Conservation (phyloP, 106 monocot species). For the Triglochin maritima region DNA sequence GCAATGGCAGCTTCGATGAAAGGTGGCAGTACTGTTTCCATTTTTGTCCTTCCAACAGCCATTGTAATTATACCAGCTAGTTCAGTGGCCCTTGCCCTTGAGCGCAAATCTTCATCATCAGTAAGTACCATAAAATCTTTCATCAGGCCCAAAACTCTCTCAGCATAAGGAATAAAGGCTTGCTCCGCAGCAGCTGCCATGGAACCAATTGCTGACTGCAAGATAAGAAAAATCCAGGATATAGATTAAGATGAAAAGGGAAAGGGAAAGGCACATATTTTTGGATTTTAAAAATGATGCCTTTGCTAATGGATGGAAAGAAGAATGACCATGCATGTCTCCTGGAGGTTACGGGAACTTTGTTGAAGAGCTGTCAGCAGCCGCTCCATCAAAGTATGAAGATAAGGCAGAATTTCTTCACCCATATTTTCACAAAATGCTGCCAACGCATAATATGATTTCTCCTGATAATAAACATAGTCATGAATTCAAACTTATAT, state of each 20-base stretch:
- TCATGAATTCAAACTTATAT: not conserved
- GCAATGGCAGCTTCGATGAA: constrained; percentile 90
- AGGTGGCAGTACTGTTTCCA: constrained; percentile 78
- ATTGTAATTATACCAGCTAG: constrained; percentile 91
- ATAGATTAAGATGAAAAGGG: not conserved
- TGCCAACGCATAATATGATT: constrained; percentile 97
- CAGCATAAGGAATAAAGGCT: constrained; percentile 91
- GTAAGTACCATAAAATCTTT: constrained; percentile 91
- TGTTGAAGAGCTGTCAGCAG: constrained; percentile 63
- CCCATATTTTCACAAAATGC: constrained; percentile 99
- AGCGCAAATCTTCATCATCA: constrained; percentile 66
- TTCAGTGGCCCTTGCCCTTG: constrained; percentile 94
- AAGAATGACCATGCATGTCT: constrained; percentile 88
- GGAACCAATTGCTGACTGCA: constrained; percentile 96
- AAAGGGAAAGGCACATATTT: no score
- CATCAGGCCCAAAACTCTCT: constrained; percentile 78
- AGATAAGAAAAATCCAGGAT: not conserved
- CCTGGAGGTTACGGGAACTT: constrained; percentile 83
- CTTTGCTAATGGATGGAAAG: constrained; percentile 2
- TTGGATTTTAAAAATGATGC: not conserved
- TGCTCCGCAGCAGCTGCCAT: constrained; percentile 84
- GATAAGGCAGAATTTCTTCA: constrained; percentile 84
- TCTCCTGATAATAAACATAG: constrained; percentile 63
- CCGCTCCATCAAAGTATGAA: constrained; percentile 78
- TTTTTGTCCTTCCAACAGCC: constrained; percentile 68